Evolutionary conservation across 2,329 filamentous ascomycete genomes (phyloP).

Genomic region (Claviceps africana): DNA sequence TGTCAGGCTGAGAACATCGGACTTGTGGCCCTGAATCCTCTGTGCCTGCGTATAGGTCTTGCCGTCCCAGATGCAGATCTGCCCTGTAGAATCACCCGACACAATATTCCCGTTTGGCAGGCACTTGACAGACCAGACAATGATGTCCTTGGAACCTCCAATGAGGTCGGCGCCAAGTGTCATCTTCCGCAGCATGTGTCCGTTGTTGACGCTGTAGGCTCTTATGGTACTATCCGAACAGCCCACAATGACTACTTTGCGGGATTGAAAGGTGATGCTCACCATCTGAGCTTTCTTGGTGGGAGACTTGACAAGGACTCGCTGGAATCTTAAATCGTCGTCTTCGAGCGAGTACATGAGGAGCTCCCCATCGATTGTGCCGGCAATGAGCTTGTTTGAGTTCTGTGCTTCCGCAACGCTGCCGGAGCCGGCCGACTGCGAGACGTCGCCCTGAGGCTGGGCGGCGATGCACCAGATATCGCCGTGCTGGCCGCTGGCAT

Average conservation of each 20-base stretch:
- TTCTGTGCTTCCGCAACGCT: slow-evolving; percentile 18
- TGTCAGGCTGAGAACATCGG: slow-evolving; percentile 81
- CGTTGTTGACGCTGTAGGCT: slow-evolving; percentile 72
- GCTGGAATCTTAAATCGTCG: slow-evolving; percentile 66
- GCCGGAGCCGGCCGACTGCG: slow-evolving; percentile 4
- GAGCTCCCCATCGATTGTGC: slow-evolving; percentile 83
- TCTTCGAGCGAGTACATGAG: slow-evolving; percentile 79
- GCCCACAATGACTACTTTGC: slow-evolving; percentile 70
- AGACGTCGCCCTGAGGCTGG: slow-evolving; percentile 44
- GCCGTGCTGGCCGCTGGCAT: slow-evolving; percentile 83
- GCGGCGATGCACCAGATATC: slow-evolving; percentile 94
- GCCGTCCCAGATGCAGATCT: slow-evolving; percentile 86
- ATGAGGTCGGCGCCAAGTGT: slow-evolving; percentile 66
- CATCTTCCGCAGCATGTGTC: slow-evolving; percentile 64
- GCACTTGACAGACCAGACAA: slow-evolving; percentile 89
- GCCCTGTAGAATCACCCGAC: slow-evolving; percentile 87
- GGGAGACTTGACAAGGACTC: slow-evolving; percentile 59
- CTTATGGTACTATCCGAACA: slow-evolving; percentile 96
- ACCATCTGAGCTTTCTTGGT: slow-evolving; percentile 80
- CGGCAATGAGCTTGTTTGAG: slow-evolving; percentile 56
- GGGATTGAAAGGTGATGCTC: slow-evolving; percentile 79
- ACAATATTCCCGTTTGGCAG: slow-evolving; percentile 80
- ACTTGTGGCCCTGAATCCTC: slow-evolving; percentile 71
- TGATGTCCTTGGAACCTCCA: slow-evolving; percentile 68
- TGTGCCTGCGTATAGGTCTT: slow-evolving; percentile 83